These are phyloP conservation scores for Achaetomium macrosporum DNA, from an alignment of 2,329 filamentous ascomycete species.

Conservation along the genomic window DNA sequence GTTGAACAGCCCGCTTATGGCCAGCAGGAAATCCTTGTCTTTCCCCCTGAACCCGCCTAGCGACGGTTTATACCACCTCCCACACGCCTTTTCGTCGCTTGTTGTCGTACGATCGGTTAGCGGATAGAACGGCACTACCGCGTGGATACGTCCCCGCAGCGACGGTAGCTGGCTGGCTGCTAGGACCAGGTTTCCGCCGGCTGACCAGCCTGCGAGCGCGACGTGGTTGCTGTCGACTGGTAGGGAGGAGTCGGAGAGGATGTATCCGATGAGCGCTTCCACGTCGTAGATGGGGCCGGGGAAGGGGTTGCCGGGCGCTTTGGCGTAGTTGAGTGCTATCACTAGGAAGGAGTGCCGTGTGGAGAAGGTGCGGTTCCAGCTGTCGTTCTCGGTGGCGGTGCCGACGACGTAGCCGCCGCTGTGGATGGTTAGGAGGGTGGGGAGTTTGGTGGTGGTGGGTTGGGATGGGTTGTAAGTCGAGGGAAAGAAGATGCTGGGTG, in stretches of 20 bases:
- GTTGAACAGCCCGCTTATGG: slow-evolving; percentile 31
- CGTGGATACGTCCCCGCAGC: slow-evolving; percentile 30
- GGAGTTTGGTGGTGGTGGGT: slow-evolving; percentile 28
- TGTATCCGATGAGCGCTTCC: slow-evolving; percentile 36
- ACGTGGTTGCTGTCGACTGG: slow-evolving; percentile 40
- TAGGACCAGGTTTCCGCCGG: slow-evolving; percentile 45
- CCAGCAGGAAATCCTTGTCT: slow-evolving; percentile 26
- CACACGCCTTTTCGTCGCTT: slow-evolving; percentile 26
- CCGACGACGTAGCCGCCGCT: slow-evolving; percentile 46
- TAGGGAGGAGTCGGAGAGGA: slow-evolving; percentile 39
- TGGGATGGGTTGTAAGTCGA: slow-evolving; percentile 26
- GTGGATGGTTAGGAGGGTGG: slow-evolving; percentile 45
- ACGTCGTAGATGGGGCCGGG: slow-evolving; percentile 41
- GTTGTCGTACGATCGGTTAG: slow-evolving; percentile 36
- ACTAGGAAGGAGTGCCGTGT: slow-evolving; percentile 37
- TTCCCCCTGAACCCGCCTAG: slow-evolving; percentile 27
- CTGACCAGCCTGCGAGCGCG: slow-evolving; percentile 44
- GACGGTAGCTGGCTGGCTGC: slow-evolving; percentile 35
- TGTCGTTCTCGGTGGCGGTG: slow-evolving; percentile 39
- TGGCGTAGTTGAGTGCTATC: slow-evolving; percentile 44
- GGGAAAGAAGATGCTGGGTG: slow-evolving; percentile 37
- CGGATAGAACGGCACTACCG: slow-evolving; percentile 40
- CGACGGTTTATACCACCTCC: slow-evolving; percentile 33
- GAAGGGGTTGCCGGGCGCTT: slow-evolving; percentile 40
- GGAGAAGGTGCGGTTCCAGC: slow-evolving; percentile 41